Conservation (phyloP, 805 yeast genomes). For the Candida oleophila region DNA sequence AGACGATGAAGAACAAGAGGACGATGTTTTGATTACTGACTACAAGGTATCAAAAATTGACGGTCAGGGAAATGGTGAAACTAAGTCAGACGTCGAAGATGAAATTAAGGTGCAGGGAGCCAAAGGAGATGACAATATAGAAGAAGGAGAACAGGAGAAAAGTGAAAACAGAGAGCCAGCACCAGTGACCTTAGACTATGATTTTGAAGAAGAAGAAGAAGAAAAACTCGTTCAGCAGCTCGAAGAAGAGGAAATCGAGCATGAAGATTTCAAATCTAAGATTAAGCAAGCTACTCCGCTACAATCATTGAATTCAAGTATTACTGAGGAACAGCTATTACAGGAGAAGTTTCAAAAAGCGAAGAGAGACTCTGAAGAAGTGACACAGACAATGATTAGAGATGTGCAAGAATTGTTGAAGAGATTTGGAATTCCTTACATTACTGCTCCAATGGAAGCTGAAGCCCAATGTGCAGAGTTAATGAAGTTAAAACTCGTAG, state of each 20-base stretch:
- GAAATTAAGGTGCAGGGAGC: constrained; percentile 4
- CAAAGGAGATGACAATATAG: constrained; percentile 7
- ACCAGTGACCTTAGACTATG: constrained; percentile 50
- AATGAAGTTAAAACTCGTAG: constrained; percentile 67
- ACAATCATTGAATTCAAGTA: constrained; percentile 30
- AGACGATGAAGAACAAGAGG: constrained; percentile 8
- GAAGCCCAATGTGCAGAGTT: constrained; percentile 97
- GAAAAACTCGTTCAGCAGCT: constrained; percentile 61
- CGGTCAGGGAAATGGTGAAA: background rate
- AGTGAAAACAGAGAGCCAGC: constrained; percentile 2
- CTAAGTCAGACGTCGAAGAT: constrained; percentile 2
- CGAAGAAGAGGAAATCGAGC: constrained; percentile 69
- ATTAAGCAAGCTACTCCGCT: constrained; percentile 23
- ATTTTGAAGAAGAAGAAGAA: constrained; percentile 77
- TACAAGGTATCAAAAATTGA: constrained; percentile 3
- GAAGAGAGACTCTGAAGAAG: constrained; percentile 88
- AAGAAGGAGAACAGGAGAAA: constrained; percentile 2
- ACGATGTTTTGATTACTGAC: constrained; percentile 7
- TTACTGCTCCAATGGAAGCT: constrained; percentile 98
- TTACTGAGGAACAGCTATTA: constrained; percentile 47
- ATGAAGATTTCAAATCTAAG: constrained; percentile 53
- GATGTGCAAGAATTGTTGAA: constrained; percentile 89
- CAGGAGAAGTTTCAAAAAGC: constrained; percentile 64
- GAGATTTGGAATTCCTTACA: constrained; percentile 89
- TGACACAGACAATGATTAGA: constrained; percentile 76